phyloP scores from a whole-genome alignment of 2,329 filamentous ascomycete genomes.

The Cladobotryum protrusum region DNA sequence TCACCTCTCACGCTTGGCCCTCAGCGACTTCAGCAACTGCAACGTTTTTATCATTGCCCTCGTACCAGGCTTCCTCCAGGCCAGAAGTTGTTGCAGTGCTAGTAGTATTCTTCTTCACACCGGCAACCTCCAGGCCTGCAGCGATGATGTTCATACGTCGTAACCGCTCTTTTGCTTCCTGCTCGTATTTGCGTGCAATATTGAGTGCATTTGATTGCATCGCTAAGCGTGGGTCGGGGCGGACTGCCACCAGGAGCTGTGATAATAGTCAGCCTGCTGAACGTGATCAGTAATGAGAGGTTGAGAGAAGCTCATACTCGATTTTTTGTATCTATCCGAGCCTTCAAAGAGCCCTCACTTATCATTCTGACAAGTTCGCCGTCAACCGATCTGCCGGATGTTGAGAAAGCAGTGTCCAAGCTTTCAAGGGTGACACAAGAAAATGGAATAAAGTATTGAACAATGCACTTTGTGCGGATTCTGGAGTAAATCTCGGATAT shows the following conservation, averaged over 20 bases:
- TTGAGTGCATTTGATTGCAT: constrained; percentile 66
- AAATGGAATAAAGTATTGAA: constrained; percentile 88
- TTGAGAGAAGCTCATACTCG: constrained; percentile 39
- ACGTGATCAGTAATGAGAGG: neutral
- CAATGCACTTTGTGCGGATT: constrained; percentile 86
- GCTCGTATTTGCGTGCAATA: constrained; percentile 65
- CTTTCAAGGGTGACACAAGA: constrained; percentile 76
- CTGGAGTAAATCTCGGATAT: constrained; percentile 62
- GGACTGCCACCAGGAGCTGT: constrained; percentile 66
- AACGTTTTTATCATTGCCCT: constrained; percentile 18
- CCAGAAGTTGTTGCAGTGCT: constrained; percentile 9
- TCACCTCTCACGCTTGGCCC: neutral
- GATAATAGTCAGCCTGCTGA: neutral
- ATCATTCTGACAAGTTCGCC: constrained; percentile 77
- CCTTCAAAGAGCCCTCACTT: constrained; percentile 61
- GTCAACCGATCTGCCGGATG: constrained; percentile 57
- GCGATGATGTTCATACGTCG: constrained; percentile 69
- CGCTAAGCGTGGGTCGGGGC: constrained; percentile 57
- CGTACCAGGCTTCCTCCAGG: constrained; percentile 30
- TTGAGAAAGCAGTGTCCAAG: constrained; percentile 70
- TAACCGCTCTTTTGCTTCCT: constrained; percentile 68
- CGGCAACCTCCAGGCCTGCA: constrained; percentile 63
- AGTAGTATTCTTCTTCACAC: constrained; percentile 16
- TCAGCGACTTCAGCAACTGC: constrained; percentile 2
- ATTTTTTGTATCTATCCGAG: constrained; percentile 79